Conservation (phyloP, 2,329 filamentous ascomycete genomes). For the Epichloe sylvatica region DNA sequence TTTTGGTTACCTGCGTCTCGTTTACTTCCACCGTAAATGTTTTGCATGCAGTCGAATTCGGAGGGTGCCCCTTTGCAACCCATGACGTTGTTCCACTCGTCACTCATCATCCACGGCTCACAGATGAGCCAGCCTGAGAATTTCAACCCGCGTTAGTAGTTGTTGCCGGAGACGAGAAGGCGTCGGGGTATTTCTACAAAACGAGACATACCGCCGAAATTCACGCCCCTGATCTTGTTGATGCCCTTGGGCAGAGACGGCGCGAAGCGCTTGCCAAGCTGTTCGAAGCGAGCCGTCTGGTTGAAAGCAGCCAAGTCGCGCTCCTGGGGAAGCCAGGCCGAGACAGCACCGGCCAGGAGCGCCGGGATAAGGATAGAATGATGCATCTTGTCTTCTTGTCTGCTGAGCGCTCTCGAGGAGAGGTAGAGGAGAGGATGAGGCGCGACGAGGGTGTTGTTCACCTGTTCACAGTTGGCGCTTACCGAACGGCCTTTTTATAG, state of each 20-base stretch:
- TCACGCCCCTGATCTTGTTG: conserved; percentile 37
- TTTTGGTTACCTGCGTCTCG: conserved; percentile 27
- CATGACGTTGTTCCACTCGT: conserved; percentile 29
- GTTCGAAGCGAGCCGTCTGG: conserved; percentile 16
- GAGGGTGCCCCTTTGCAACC: conserved; percentile 29
- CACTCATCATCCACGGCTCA: conserved; percentile 37
- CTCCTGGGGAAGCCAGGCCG: conserved; percentile 19
- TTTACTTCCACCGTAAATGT: conserved; percentile 11
- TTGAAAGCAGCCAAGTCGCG: conserved; percentile 20
- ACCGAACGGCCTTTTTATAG: not conserved
- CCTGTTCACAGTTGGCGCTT: not conserved
- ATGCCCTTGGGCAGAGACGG: conserved; percentile 12
- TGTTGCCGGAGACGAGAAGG: no score
- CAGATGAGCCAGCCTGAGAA: conserved; percentile 23
- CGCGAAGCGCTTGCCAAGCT: conserved; percentile 19
- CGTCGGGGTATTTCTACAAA: no score
- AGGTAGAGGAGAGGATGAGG: no score
- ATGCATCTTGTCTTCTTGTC: conserved; percentile 9
- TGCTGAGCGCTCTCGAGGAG: no score
- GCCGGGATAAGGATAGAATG: conserved; percentile 12
- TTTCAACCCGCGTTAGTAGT: not conserved
- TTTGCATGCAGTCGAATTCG: conserved; percentile 39
- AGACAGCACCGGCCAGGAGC: conserved; percentile 10
- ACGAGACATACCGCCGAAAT: conserved; percentile 27
- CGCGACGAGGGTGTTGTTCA: no score